A percentile compares a stretch with the other conserved stretches of the same genome.
Conservation (phyloP, 1,139 yeast species). For the Hemisphaericaspora xylanilytica region DNA sequence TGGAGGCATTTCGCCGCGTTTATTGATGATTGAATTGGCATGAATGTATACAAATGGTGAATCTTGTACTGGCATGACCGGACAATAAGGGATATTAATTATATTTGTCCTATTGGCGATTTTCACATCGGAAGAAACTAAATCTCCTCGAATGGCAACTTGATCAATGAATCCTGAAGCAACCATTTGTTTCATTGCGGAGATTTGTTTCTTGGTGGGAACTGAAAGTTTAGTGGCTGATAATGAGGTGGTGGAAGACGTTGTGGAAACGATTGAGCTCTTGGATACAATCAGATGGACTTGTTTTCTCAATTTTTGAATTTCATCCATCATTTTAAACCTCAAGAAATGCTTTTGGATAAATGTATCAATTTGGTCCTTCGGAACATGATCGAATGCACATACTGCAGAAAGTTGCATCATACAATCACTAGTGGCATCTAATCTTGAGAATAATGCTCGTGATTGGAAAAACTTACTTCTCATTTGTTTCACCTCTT, state of each 20-base stretch:
- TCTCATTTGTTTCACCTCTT: slow-evolving; percentile 34
- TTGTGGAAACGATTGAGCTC: slow-evolving; percentile 57
- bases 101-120: slow-evolving; percentile 59
- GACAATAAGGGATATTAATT: slow-evolving; percentile 67
- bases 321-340: slow-evolving; percentile 79
- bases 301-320: slow-evolving; percentile 75
- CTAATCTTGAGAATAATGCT: slow-evolving; percentile 62
- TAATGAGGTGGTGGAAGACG: too few species aligned
- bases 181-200: slow-evolving; percentile 85
- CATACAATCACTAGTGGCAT: slow-evolving; percentile 71
- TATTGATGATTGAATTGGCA: slow-evolving; percentile 62
- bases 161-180: slow-evolving; percentile 93
- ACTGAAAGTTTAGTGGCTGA: slow-evolving; percentile 58
- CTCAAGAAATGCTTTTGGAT: slow-evolving; percentile 61
- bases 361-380: slow-evolving; percentile 45
- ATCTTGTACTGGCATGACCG: slow-evolving; percentile 57
- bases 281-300: slow-evolving; percentile 66
- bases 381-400: slow-evolving; percentile 77
- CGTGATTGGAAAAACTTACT: slow-evolving; percentile 55
- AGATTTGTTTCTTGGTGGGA: slow-evolving; percentile 68
- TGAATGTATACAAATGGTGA: slow-evolving; percentile 72
- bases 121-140: slow-evolving; percentile 60
- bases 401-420: slow-evolving; percentile 79
- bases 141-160: slow-evolving; percentile 80
- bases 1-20: slow-evolving; percentile 66